A percentile compares a stretch with the other conserved stretches of the same genome.
Conservation (phyloP, 129 eudicot species). For the Flaveria trinervia region DNA sequence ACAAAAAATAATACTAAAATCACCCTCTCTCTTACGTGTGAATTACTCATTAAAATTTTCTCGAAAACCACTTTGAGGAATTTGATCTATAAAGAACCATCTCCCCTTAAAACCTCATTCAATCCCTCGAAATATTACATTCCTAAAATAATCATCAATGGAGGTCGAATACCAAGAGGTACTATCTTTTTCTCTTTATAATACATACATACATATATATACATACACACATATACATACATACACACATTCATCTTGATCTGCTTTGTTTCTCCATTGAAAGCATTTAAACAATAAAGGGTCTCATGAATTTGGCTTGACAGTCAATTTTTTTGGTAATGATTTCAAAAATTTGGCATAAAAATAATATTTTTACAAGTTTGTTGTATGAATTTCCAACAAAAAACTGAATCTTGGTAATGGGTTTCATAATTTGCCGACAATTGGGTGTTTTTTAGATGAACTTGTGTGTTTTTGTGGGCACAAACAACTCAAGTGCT, state of each 20-base stretch:
- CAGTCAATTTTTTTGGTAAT: neutral
- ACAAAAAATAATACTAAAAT: neutral
- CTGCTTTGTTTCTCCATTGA: constrained; percentile 4
- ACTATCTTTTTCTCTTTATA: constrained; percentile 17
- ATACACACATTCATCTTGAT: constrained; percentile 14
- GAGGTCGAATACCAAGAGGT: constrained; percentile 81
- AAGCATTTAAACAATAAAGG: neutral
- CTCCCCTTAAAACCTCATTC: neutral
- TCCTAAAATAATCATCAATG: constrained; percentile 37
- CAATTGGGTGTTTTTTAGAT: no score
- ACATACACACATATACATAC: no score
- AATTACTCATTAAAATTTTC: constrained; percentile 13
- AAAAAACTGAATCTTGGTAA: neutral
- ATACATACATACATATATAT: no score
- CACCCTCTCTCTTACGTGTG: constrained; percentile 31
- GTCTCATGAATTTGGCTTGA: constrained; percentile 13
- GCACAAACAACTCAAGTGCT: no score
- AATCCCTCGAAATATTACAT: neutral
- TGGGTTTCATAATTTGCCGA: neutral
- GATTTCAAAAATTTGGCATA: neutral
- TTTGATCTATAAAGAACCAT: constrained; percentile 23
- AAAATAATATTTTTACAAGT: neutral
- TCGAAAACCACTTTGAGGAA: neutral
- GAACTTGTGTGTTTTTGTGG: no score
- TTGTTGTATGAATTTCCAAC: neutral